A percentile compares a stretch with the other conserved stretches of the same genome.
These are phyloP conservation scores for Asterella californica DNA, from an alignment of 225 moss, liverwort and hornwort genomes.

Conservation along the genomic window DNA sequence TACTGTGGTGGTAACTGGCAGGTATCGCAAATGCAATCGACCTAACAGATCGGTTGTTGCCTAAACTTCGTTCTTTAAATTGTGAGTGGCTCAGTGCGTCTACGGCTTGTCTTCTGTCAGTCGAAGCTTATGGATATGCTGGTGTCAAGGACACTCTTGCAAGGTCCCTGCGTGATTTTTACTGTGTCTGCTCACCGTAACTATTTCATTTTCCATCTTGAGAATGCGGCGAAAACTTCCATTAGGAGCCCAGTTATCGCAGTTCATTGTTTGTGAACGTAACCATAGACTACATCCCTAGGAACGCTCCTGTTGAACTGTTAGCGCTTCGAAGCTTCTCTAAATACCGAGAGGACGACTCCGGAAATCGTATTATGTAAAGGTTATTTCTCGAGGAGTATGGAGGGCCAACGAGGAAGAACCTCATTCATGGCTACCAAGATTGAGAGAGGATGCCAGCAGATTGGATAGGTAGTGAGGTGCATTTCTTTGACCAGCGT, in stretches of 20 bases:
- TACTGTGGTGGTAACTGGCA: constrained; percentile 30
- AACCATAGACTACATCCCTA: not conserved
- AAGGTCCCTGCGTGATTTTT: not conserved
- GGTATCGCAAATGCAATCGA: constrained; percentile 89
- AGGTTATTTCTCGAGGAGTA: not conserved
- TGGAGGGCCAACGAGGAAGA: not conserved
- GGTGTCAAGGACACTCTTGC: not conserved
- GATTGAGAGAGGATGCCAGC: not conserved
- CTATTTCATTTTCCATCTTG: not conserved
- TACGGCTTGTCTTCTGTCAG: not conserved
- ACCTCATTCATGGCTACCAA: no score
- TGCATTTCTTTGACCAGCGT: no score
- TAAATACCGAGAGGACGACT: not conserved
- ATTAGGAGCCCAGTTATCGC: not conserved
- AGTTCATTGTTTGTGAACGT: not conserved
- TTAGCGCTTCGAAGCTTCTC: not conserved
- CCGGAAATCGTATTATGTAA: not conserved
- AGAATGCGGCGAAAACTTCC: not conserved
- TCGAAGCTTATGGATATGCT: not conserved
- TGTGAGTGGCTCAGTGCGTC: constrained; percentile 46
- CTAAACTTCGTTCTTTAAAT: constrained; percentile 67
- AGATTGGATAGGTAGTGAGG: not conserved
- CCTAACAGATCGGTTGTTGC: constrained; percentile 83
- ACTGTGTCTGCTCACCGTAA: not conserved
- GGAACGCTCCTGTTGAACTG: not conserved